Percentiles rank a stretch among this genome's conserved stretches.
Evolutionary conservation across 768 basidiomycete genomes (phyloP).

Genomic region (Scleroderma citrinum): DNA sequence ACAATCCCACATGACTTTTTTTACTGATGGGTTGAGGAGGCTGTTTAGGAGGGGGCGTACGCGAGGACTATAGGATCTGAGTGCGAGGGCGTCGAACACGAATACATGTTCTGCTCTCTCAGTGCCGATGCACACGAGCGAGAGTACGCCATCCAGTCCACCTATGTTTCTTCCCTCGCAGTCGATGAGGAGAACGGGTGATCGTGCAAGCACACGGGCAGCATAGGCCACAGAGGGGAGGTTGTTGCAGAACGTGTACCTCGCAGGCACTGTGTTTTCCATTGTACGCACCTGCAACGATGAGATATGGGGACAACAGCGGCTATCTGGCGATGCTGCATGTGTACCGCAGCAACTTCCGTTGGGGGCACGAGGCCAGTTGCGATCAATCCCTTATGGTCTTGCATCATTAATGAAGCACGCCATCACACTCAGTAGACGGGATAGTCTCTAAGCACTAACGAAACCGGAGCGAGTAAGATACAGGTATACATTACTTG

Average conservation of each 20-base stretch:
- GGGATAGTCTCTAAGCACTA: too few species aligned
- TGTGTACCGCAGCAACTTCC: background rate
- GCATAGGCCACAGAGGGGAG: conserved; percentile 13
- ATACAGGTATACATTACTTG: conserved; percentile 43
- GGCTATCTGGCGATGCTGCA: too few species aligned
- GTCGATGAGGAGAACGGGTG: conserved; percentile 30
- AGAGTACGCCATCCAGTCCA: conserved; percentile 24
- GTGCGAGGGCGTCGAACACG: conserved; percentile 32
- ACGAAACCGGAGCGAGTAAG: background rate
- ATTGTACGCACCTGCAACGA: background rate
- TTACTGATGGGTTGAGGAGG: conserved; percentile 23
- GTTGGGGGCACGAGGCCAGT: background rate
- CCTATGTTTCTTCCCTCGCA: conserved; percentile 37
- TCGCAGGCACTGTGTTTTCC: background rate
- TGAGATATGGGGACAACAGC: background rate
- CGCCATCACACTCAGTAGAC: background rate
- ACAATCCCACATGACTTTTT: conserved; percentile 40
- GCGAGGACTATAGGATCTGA: conserved; percentile 11
- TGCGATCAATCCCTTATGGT: background rate
- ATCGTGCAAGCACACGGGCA: conserved; percentile 11
- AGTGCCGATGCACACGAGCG: conserved; percentile 32
- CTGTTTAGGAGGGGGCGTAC: conserved; percentile 23
- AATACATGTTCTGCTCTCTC: conserved; percentile 27
- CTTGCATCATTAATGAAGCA: background rate
- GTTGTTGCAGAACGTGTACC: conserved; percentile 17